Percentiles rank a stretch among this genome's conserved stretches.
Evolutionary conservation across 257 asterid species (phyloP).

Genomic region (Solanum stenotomum): DNA sequence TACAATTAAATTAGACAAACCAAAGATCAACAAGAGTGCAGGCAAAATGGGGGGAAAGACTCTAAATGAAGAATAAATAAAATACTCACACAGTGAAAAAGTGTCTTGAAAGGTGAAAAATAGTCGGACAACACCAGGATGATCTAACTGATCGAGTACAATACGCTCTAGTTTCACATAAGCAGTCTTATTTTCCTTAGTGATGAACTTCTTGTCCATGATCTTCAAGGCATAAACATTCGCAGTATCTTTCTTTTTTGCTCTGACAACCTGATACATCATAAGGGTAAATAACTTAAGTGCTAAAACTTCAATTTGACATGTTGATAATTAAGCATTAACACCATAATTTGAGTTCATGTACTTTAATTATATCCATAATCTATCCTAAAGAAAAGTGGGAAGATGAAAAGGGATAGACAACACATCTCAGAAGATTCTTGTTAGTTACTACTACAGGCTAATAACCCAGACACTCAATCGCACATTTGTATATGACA

Average conservation of each 20-base stretch:
- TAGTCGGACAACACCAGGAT: constrained; percentile 84
- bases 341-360: not conserved
- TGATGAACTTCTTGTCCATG: constrained; percentile 95
- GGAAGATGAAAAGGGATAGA: not conserved
- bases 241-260: constrained; percentile 89
- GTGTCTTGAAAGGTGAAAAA: constrained; percentile 92
- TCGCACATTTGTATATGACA: not conserved
- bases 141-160: constrained; percentile 96
- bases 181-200: constrained; percentile 96
- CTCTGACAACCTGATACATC: constrained; percentile 79
- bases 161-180: constrained; percentile 96
- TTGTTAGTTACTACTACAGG: not conserved
- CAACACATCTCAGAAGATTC: not conserved
- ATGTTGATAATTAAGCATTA: not conserved
- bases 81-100: constrained; percentile 83
- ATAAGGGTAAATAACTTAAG: not conserved
- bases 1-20: constrained; percentile 7
- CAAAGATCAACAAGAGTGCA: not conserved
- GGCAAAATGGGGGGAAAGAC: not conserved
- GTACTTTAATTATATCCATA: not conserved
- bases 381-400: not conserved
- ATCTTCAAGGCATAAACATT: constrained; percentile 86
- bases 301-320: not conserved
- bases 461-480: not conserved
- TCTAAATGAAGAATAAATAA: not conserved